Evolutionary conservation across 2,329 filamentous ascomycete species (phyloP), one percentile per base, ranked within the genome.

Genomic region (Thielaviopsis punctulata): DNA sequence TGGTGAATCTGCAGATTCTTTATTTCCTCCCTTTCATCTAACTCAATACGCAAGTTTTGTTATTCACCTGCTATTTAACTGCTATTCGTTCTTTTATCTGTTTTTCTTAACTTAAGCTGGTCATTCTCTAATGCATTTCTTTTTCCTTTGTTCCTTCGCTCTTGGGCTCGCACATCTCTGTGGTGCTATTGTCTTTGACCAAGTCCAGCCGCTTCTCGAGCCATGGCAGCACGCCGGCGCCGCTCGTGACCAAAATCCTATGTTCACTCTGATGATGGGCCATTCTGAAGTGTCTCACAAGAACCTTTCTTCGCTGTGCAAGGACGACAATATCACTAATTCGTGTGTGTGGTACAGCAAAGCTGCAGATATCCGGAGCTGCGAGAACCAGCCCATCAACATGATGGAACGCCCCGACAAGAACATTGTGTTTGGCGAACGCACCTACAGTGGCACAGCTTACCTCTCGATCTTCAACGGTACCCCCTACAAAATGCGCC

Each of bases 391-490:
- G 44, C 50, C 50, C 10, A n/a, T 23, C 13, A 25, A 30, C 43
- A 15, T 25, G 19, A 41, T 39, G 25, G 30, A 22, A 18, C 22
- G 30, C 18, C 30, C 50, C 21, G 24, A 36, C 6, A 52, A 52
- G 18, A 39, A 25, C 25, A 27, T 52, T 30, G 36, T 52, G 3
- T 52, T 52, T 47, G 50, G 50, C 30, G 50, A 52, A 44, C 50
- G 44, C 45, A 41, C 43, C 9, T 52, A 46, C 22, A 52, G 44
- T n/a, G 50, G 50, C 44, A 43, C 44, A 7, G 50, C 50, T 3
- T 52, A 52, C 43, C 30, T 52, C 22, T 52, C 50, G 9, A 36
- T 52, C 30, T 19, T 52, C 44, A 52, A 52, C 50, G 50, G 50
- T 19, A 52, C 50, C 21, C 50, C 50, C 19, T 52, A 52, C 44